Evolutionary conservation across 768 basidiomycete genomes (phyloP).

Genomic region (Mycena latifolia): DNA sequence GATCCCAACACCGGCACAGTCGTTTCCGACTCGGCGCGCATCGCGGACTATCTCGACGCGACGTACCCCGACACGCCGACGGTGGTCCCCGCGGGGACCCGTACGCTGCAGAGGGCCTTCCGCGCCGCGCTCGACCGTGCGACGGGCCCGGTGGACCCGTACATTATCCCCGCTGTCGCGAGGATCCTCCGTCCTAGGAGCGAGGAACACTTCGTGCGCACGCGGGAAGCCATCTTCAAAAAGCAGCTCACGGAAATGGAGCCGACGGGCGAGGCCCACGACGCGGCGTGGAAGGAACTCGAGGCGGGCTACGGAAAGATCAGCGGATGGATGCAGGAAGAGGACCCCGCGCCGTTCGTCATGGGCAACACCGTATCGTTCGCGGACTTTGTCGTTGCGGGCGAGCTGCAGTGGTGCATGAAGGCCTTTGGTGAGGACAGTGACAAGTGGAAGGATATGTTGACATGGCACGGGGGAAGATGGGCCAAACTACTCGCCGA

Average conservation of each 20-base stretch:
- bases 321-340: conserved; percentile 45
- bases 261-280: conserved; percentile 43
- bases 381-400: conserved; percentile 51
- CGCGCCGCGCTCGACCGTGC: conserved; percentile 6
- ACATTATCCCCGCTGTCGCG: conserved; percentile 32
- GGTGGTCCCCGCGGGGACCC: conserved; percentile 47
- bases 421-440: conserved; percentile 40
- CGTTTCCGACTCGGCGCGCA: conserved; percentile 55
- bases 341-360: conserved; percentile 46
- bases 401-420: conserved; percentile 51
- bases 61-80: conserved; percentile 55
- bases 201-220: conserved; percentile 47
- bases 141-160: neutral
- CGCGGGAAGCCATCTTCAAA: conserved; percentile 47
- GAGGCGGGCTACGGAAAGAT: conserved; percentile 42
- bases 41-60: conserved; percentile 62
- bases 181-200: conserved; percentile 43
- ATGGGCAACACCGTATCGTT: conserved; percentile 48
- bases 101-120: conserved; percentile 42
- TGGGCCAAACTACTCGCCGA: conserved; percentile 50
- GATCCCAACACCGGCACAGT: conserved; percentile 54
- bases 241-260: conserved; percentile 51
- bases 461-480: conserved; percentile 52
- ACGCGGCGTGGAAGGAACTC: conserved; percentile 42
- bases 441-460: conserved; percentile 48